Evolutionary conservation across 2,329 filamentous ascomycete genomes (phyloP).

Genomic region (Claviceps humidiphila): DNA sequence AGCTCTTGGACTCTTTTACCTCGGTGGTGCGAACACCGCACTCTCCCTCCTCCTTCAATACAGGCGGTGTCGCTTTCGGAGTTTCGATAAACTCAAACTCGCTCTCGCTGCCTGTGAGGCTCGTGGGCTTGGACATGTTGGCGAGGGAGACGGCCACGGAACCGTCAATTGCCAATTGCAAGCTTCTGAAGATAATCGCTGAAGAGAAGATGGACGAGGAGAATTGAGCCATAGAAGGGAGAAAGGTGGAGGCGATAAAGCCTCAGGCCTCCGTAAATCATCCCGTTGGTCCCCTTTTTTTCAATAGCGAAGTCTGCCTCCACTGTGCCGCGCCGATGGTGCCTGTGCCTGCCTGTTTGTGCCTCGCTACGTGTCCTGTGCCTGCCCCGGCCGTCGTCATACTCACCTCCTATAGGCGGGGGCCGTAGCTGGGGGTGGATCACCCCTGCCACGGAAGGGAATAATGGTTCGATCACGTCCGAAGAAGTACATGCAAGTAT

Average conservation of each 20-base stretch:
- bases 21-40: conserved; percentile 29
- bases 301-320: too few species aligned
- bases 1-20: conserved; percentile 23
- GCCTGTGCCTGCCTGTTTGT: too few species aligned
- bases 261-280: background rate
- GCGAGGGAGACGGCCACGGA: conserved; percentile 12
- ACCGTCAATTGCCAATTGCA: background rate
- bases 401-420: too few species aligned
- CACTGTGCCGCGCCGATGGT: too few species aligned
- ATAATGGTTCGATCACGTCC: too few species aligned
- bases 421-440: too few species aligned
- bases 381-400: too few species aligned
- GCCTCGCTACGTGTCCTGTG: too few species aligned
- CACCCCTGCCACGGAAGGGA: too few species aligned
- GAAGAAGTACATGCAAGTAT: too few species aligned
- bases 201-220: too few species aligned
- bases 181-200: background rate
- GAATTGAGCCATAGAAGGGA: background rate
- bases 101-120: conserved; percentile 19
- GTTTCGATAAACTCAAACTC: conserved; percentile 31
- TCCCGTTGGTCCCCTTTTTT: background rate
- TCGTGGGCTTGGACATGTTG: conserved; percentile 22
- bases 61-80: conserved; percentile 30
- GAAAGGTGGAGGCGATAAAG: background rate
- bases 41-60: conserved; percentile 57